phyloP scores from a whole-genome alignment of 257 asterid species.

The Nicotiana attenuata region DNA sequence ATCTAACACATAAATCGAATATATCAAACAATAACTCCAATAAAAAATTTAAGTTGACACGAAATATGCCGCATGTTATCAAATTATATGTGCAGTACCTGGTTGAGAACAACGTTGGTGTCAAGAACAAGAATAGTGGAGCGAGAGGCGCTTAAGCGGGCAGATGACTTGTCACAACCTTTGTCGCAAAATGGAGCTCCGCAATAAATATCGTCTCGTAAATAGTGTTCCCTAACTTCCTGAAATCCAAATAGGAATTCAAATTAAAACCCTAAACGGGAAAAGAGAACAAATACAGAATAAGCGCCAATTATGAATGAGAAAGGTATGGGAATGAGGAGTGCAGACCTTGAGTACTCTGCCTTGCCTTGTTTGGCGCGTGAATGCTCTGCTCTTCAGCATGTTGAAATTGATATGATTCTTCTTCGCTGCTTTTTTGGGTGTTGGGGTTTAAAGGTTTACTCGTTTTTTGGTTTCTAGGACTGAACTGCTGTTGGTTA shows the following conservation, averaged over 20 bases:
- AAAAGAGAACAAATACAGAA: neutral
- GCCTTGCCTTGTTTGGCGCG: conserved; percentile 78
- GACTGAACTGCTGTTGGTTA: neutral
- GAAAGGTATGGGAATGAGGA: neutral
- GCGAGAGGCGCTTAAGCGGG: conserved; percentile 49
- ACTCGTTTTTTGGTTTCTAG: neutral
- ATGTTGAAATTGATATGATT: conserved; percentile 17
- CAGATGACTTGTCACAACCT: conserved; percentile 45
- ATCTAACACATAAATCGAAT: conserved; percentile 34
- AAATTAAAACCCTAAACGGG: neutral
- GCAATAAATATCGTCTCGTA: conserved; percentile 91
- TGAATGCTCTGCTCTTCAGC: conserved; percentile 75
- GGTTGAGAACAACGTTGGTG: conserved; percentile 89
- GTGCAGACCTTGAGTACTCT: conserved; percentile 61
- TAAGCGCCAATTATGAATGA: neutral
- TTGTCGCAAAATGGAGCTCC: conserved; percentile 74
- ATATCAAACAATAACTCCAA: neutral
- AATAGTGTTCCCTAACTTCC: conserved; percentile 89
- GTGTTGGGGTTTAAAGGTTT: neutral
- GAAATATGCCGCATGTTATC: neutral
- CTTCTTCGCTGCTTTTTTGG: neutral
- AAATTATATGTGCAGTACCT: conserved; percentile 24
- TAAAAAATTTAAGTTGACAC: neutral
- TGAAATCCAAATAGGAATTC: conserved; percentile 9
- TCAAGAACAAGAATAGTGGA: conserved; percentile 59